Evolutionary conservation across 2,329 filamentous ascomycete species (phyloP).

Genomic region (Pyrenochaeta sp.): DNA sequence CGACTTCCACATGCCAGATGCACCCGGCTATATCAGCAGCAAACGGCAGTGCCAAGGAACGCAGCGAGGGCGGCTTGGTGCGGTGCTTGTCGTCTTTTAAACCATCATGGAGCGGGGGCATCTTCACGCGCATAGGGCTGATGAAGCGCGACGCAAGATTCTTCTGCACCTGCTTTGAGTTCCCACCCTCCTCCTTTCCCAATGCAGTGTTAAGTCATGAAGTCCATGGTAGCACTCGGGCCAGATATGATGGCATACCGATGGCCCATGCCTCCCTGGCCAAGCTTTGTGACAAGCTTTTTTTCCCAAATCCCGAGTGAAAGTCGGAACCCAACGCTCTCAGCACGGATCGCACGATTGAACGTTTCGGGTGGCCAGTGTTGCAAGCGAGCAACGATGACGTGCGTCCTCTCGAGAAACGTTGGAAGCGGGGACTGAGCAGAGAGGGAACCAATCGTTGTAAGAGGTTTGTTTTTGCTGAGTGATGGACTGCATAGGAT

Average conservation of each 20-base stretch:
- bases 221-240: not conserved
- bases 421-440: not conserved
- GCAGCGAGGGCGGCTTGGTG: no score
- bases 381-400: not conserved
- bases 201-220: not conserved
- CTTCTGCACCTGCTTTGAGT: no score
- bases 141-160: no score
- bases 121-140: no score
- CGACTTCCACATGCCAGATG: no score
- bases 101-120: no score
- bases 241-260: not conserved
- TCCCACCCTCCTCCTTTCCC: no score
- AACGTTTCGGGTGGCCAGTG: not conserved
- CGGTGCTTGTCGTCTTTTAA: no score
- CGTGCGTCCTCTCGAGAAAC: not conserved
- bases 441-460: slow-evolving; percentile 5
- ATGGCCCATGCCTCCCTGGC: slow-evolving; percentile 1
- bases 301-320: no score
- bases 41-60: no score
- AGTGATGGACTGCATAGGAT: no score
- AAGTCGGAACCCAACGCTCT: not conserved
- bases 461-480: slow-evolving; percentile 15
- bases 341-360: not conserved
- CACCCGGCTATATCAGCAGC: no score
- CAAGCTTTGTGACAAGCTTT: slow-evolving; percentile 12